Evolutionary conservation across 139 green algal species (phyloP), one percentile per base, ranked within the genome.

Genomic region (Picochlorum sp.): DNA sequence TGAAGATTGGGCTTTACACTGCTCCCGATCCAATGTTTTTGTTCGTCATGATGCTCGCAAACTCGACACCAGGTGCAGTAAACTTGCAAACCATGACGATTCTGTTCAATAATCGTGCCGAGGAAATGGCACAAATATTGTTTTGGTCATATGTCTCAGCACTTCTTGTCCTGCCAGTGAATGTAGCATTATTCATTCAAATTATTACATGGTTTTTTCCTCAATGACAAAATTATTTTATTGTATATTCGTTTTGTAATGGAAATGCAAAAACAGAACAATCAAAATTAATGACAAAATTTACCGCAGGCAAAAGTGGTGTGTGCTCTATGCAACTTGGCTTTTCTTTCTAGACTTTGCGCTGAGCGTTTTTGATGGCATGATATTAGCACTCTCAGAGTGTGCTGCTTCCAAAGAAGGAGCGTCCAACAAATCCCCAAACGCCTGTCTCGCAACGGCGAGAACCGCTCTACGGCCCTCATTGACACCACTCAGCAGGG

Each of bases 121-220:
- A 45, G 8, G 83, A 88, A 60, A 74, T 90, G 68, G 73, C 60
- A 8, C 54, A 61, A 24, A 60, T 89, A 1, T 72, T 89, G 34
- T 90, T 90, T 55, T 87, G 64, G 66, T 65, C 83, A 54, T 89
- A 89, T 66, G 45, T 90, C 1, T 54, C 45, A 0, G 52, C 60
- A 6, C 60, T 90, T 11, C 20, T 86, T 38, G 78, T 70, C 8
- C 60, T 90, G 0, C 83, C 83, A 1, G 45, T 65, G 6, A 81
- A 74, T 60, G 65, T 84, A 6, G 65, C 49, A 37, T 13, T 77
- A 28, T 89, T 79, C 59, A 52, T 90, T 38, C 21, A 20, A 38
- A 69, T 77, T 21, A 77, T 77, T 69, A 24, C 18, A 26, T 55
- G 47, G 47, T 55, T 41, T 41, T 41, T 41, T 41, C 34, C 34